Evolutionary conservation across 176 grass and related monocot genomes (phyloP), one percentile per base, ranked within the genome.

Genomic region (Triticum monococcum): DNA sequence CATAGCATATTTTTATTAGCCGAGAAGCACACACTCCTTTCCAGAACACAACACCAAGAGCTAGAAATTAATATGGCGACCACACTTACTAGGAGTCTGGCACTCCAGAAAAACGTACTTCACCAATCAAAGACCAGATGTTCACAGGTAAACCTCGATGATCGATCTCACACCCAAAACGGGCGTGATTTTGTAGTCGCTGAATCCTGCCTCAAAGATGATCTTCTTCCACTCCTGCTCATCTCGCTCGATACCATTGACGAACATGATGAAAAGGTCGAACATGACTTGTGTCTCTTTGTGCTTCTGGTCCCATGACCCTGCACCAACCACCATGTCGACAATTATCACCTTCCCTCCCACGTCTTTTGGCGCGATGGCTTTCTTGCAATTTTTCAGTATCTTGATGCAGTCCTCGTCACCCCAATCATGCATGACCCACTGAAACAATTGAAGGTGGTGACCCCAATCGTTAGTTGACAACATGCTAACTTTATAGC

Each of bases 301-400:
- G 1, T 69, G 64, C 37, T 79, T 84, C 2, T 9, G 5, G 43
- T 64, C 60, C 20, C 25, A 22, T 1, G 32, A 22, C 1, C 64
- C 35, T 0, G 18, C 64, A 4, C 75, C 86, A 17, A 84, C 20
- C 17, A 95, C 82, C 0, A 90, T 90, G 3, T 95, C 90, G 1
- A 95, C 2, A 12, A 92, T 84, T 41, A 92, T 84, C 48, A 88
- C 79, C 79, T 95, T 95, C 5, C 93, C 88, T 11, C 93, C 86
- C 1, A 0, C 64, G 1, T 88, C 88, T 79, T 3, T 84, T 0
- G 86, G 3, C 4, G 90, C 64, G 8, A 90, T 90, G 12, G 88
- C 88, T 43, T 87, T 85, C 62, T 64, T 92, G 31, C 90, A 95
- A 13, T 80, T 82, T 24, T 43, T 83, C 4, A 95, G 2, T 77